Evolutionary conservation across 2,329 filamentous ascomycete genomes (phyloP).

Genomic region (Macrophomina pseudophaseolina): DNA sequence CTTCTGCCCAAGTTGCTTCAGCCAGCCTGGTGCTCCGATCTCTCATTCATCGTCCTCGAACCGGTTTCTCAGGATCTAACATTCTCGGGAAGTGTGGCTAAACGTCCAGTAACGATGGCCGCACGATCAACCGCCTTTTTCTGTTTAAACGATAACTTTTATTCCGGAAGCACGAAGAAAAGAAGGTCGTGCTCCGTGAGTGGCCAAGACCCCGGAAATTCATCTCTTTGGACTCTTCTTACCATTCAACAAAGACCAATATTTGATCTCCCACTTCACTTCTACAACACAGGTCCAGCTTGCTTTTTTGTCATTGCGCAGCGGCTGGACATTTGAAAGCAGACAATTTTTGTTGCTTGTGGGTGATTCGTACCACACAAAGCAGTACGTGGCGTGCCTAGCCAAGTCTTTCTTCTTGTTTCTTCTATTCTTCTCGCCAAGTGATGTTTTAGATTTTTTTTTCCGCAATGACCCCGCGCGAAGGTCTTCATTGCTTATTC

Average conservation of each 20-base stretch:
- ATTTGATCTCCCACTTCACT: background rate
- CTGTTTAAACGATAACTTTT: slow-evolving; percentile 15
- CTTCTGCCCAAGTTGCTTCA: slow-evolving; percentile 16
- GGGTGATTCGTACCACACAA: slow-evolving; percentile 10
- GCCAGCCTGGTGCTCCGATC: slow-evolving; percentile 17
- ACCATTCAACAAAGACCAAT: background rate
- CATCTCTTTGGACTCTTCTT: background rate
- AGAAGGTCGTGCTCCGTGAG: background rate
- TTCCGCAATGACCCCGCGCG: background rate
- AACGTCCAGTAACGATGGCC: background rate
- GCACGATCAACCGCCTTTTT: background rate
- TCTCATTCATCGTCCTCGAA: slow-evolving; percentile 3
- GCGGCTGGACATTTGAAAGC: slow-evolving; percentile 11
- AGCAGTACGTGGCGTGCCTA: slow-evolving; percentile 2
- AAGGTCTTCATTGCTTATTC: slow-evolving; percentile 1
- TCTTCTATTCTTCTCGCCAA: background rate
- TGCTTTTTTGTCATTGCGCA: background rate
- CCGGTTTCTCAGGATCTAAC: background rate
- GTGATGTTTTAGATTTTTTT: background rate
- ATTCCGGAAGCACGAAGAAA: background rate
- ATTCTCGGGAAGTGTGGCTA: background rate
- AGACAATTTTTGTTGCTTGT: background rate
- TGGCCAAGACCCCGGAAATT: background rate
- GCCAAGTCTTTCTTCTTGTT: background rate
- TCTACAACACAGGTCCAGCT: slow-evolving; percentile 18